Conservation (phyloP, 2,329 filamentous ascomycete species). For the Pseudogymnoascus sp. region DNA sequence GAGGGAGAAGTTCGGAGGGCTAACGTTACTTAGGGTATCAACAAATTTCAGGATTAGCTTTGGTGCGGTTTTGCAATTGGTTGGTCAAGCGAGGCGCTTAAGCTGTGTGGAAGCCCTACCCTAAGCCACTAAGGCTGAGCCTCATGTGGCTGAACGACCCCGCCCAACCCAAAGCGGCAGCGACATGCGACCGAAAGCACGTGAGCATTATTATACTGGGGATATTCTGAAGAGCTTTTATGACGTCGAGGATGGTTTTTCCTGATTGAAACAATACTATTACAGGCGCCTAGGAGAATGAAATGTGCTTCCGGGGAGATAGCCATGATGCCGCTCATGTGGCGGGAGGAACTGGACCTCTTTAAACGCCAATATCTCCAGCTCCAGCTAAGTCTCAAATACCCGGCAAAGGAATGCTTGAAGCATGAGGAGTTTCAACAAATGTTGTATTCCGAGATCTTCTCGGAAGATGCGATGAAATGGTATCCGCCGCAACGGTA, state of each 20-base stretch:
- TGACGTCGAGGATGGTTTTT: slow-evolving; percentile 6
- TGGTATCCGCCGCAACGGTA: slow-evolving; percentile 61
- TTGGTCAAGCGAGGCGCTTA: background rate
- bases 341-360: slow-evolving; percentile 34
- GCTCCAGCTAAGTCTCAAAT: slow-evolving; percentile 55
- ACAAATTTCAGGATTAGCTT: slow-evolving; percentile 11
- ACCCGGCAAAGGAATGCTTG: slow-evolving; percentile 52
- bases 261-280: slow-evolving; percentile 14
- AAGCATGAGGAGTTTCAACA: slow-evolving; percentile 55
- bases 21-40: slow-evolving; percentile 10
- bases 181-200: background rate
- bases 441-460: slow-evolving; percentile 57
- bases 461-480: slow-evolving; percentile 47
- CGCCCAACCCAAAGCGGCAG: slow-evolving; percentile 7
- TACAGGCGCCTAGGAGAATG: slow-evolving; percentile 17
- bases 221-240: background rate
- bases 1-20: slow-evolving; percentile 12
- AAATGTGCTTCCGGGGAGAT: slow-evolving; percentile 18
- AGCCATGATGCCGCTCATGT: slow-evolving; percentile 22
- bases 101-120: slow-evolving; percentile 6
- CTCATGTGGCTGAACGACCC: slow-evolving; percentile 8
- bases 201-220: background rate
- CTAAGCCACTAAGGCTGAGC: slow-evolving; percentile 9
- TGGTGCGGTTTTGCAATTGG: slow-evolving; percentile 10
- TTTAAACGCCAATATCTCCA: slow-evolving; percentile 75